These are phyloP conservation scores for Saccharum spontaneum DNA, from an alignment of 176 grass and related monocot species.

Conservation along the genomic window DNA sequence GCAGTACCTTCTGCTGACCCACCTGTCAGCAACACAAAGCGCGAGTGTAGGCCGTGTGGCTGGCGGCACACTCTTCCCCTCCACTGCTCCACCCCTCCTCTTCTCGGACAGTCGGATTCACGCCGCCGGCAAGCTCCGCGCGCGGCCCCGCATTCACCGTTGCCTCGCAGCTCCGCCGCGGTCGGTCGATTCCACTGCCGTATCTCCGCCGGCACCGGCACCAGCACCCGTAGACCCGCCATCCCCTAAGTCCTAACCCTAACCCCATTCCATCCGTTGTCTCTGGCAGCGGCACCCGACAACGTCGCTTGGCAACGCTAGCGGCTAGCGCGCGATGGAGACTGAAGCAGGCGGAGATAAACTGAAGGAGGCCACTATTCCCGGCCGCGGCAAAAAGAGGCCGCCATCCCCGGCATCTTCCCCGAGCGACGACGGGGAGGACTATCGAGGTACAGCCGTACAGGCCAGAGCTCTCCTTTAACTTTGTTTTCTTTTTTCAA, in stretches of 20 bases:
- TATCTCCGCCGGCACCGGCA: neutral
- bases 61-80: too few relatives aligned
- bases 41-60: too few relatives aligned
- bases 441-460: slow-evolving; percentile 23
- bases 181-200: neutral
- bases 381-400: slow-evolving; percentile 15
- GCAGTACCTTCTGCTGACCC: too few relatives aligned
- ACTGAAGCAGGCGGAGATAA: neutral
- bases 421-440: neutral
- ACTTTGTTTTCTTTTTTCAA: too few relatives aligned
- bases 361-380: too few relatives aligned
- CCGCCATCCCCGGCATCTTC: neutral
- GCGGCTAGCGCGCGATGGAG: slow-evolving; percentile 7
- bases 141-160: neutral
- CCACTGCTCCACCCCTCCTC: too few relatives aligned
- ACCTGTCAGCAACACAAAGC: too few relatives aligned
- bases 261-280: neutral
- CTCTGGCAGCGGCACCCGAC: neutral
- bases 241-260: neutral
- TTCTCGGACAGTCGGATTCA: too few relatives aligned
- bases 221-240: neutral
- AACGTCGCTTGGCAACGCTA: neutral
- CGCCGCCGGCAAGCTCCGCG: neutral
- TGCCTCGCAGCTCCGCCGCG: neutral
- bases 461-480: too few relatives aligned